phyloP scores from a whole-genome alignment of 2,329 filamentous ascomycete genomes.

The Microdochium nivale region DNA sequence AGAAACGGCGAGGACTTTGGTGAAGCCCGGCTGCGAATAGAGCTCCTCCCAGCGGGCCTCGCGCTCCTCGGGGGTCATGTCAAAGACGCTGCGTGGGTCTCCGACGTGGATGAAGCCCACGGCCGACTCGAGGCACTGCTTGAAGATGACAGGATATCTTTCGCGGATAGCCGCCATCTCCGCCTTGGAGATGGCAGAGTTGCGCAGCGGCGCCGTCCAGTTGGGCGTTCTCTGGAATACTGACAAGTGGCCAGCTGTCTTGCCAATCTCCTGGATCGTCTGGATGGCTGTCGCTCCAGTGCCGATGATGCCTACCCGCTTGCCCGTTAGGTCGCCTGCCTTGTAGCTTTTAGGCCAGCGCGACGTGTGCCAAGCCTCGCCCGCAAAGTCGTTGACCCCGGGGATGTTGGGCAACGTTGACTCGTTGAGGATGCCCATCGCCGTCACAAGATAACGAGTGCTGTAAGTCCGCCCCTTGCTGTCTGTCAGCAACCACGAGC shows the following conservation, averaged over 20 bases:
- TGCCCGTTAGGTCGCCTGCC: slow-evolving; percentile 9
- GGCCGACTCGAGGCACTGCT: slow-evolving; percentile 12
- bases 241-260: slow-evolving; percentile 9
- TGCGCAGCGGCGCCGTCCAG: slow-evolving; percentile 17
- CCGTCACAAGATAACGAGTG: slow-evolving; percentile 15
- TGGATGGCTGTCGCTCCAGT: slow-evolving; percentile 20
- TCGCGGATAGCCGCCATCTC: slow-evolving; percentile 17
- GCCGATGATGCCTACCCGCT: slow-evolving; percentile 19
- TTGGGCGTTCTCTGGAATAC: slow-evolving; percentile 17
- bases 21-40: slow-evolving; percentile 28
- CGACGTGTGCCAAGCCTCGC: slow-evolving; percentile 16
- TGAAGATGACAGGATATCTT: slow-evolving; percentile 21
- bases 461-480: slow-evolving; percentile 11
- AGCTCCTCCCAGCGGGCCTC: slow-evolving; percentile 17
- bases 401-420: slow-evolving; percentile 23
- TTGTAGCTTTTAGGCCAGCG: slow-evolving; percentile 12
- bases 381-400: slow-evolving; percentile 17
- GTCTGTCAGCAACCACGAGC: slow-evolving; percentile 19
- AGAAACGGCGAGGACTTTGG: slow-evolving; percentile 20
- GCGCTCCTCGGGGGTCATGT: slow-evolving; percentile 21
- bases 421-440: slow-evolving; percentile 19
- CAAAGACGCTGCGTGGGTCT: slow-evolving; percentile 17
- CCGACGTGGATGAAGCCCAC: slow-evolving; percentile 19
- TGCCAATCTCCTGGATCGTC: slow-evolving; percentile 18
- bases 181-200: slow-evolving; percentile 15